These are phyloP conservation scores for Singerocomus inundabilis DNA, from an alignment of 1,284 basidiomycete genomes.

Conservation along the genomic window DNA sequence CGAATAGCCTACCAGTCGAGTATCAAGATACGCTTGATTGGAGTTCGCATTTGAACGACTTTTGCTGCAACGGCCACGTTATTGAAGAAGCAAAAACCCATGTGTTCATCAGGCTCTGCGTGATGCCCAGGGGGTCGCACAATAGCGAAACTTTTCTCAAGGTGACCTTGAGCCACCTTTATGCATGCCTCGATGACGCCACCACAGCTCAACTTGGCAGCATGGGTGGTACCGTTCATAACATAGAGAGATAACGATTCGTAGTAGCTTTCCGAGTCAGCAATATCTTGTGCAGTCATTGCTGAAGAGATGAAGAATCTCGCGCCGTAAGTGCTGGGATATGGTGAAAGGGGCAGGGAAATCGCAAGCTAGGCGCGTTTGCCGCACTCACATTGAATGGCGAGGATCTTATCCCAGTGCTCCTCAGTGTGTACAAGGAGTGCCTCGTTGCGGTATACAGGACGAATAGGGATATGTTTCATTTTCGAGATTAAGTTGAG, in stretches of 20 bases:
- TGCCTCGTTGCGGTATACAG: slow-evolving; percentile 76
- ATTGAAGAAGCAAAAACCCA: slow-evolving; percentile 99
- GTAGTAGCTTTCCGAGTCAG: slow-evolving; percentile 76
- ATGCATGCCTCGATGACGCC: slow-evolving; percentile 91
- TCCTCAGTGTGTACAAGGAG: slow-evolving; percentile 87
- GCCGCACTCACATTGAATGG: slow-evolving; percentile 63
- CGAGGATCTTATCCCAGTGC: slow-evolving; percentile 88
- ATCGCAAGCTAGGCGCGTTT: slow-evolving; percentile 5
- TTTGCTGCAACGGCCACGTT: slow-evolving; percentile 93
- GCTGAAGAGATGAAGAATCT: slow-evolving; percentile 42
- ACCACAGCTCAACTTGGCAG: slow-evolving; percentile 88
- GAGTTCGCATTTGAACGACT: slow-evolving; percentile 70
- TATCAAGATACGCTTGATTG: slow-evolving; percentile 82
- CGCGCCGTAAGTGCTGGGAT: slow-evolving; percentile 20
- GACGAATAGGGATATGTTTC: slow-evolving; percentile 75
- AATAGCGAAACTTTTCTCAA: slow-evolving; percentile 92
- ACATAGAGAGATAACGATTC: slow-evolving; percentile 92
- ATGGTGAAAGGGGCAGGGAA: neutral
- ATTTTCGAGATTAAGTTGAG: slow-evolving; percentile 70
- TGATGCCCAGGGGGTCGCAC: slow-evolving; percentile 98
- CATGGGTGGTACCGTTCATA: slow-evolving; percentile 79
- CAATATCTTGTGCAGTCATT: slow-evolving; percentile 70
- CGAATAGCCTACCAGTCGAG: slow-evolving; percentile 83
- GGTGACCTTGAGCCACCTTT: slow-evolving; percentile 78
- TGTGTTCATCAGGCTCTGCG: slow-evolving; percentile 95